phyloP scores from a whole-genome alignment of 2,329 filamentous ascomycete species.

The Colletotrichum sp. region DNA sequence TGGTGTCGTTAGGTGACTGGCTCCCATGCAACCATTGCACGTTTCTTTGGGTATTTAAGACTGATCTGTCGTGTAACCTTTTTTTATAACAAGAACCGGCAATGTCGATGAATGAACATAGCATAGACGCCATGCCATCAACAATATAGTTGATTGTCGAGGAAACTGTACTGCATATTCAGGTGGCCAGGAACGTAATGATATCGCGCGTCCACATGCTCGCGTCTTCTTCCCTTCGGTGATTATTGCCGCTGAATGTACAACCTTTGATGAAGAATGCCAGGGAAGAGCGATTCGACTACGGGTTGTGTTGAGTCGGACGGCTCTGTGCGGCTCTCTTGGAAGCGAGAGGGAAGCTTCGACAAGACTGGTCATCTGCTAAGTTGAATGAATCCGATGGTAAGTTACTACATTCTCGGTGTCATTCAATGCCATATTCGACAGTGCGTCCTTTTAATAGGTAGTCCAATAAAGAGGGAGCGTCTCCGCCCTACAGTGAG shows the following conservation, averaged over 20 bases:
- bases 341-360: fast-evolving
- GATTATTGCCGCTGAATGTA: neutral
- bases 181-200: neutral
- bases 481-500: too few relatives aligned
- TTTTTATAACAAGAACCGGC: fast-evolving
- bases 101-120: fast-evolving
- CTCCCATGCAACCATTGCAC: neutral
- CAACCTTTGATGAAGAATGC: fast-evolving
- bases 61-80: fast-evolving
- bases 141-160: neutral
- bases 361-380: neutral
- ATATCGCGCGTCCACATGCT: neutral
- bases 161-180: fast-evolving
- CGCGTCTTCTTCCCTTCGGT: neutral
- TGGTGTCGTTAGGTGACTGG: neutral
- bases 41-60: neutral
- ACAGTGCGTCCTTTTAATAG: too few relatives aligned
- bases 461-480: too few relatives aligned
- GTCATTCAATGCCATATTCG: too few relatives aligned
- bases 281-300: fast-evolving
- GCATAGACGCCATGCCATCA: too few relatives aligned
- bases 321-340: neutral
- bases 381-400: too few relatives aligned
- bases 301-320: neutral
- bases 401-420: too few relatives aligned